Evolutionary conservation across 768 basidiomycete species (phyloP).

Genomic region (Serendipita vermifera): DNA sequence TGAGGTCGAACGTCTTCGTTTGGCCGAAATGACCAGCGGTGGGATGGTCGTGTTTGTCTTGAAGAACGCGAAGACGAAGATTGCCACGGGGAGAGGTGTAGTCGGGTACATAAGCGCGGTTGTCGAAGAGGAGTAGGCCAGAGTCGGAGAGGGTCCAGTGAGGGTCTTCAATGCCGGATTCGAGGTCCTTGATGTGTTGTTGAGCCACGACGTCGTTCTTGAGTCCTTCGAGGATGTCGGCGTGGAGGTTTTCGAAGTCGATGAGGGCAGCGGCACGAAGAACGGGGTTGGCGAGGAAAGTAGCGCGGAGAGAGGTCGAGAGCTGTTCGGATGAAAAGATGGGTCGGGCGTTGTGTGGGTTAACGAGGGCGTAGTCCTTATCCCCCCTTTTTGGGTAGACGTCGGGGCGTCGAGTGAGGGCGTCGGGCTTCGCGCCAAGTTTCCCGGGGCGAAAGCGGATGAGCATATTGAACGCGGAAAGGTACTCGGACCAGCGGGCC

Average conservation of each 20-base stretch:
- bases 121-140: conserved; percentile 20
- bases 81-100: conserved; percentile 12
- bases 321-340: conserved; percentile 19
- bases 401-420: conserved; percentile 19
- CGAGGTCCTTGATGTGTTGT: too few relatives aligned
- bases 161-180: too few relatives aligned
- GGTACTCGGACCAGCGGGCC: conserved; percentile 29
- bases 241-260: not conserved
- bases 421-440: conserved; percentile 15
- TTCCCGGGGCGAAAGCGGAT: conserved; percentile 22
- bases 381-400: conserved; percentile 19
- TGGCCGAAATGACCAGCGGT: conserved; percentile 32
- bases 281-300: not conserved
- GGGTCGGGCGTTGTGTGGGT: conserved; percentile 19
- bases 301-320: conserved; percentile 9
- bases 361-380: conserved; percentile 18
- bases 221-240: not conserved
- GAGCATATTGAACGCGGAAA: conserved; percentile 27
- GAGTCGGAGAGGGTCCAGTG: conserved; percentile 1
- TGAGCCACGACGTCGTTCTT: not conserved
- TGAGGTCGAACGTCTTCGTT: conserved; percentile 22
- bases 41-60: conserved; percentile 26
- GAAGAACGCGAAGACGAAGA: conserved; percentile 23
- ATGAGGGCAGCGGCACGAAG: not conserved
- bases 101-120: conserved; percentile 24